Base-by-base conservation (phyloP, 1,284 basidiomycete species). In the Papiliotrema fonsecae region DNA sequence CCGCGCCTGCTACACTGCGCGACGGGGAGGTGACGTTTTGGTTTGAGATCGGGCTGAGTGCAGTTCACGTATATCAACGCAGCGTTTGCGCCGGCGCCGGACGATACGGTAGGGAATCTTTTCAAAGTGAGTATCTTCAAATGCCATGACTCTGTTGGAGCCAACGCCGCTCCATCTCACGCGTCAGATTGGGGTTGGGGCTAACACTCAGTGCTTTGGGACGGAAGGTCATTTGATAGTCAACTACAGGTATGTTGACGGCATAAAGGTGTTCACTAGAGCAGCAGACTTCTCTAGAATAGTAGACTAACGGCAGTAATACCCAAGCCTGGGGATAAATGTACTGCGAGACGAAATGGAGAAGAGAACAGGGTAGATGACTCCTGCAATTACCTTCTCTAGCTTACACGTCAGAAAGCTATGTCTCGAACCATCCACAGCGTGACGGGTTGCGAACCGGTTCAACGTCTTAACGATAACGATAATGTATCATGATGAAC, bases 41-140 rank as follows among this genome's bases (percentile, higher is more conserved):
- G 26, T 24, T 10, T 40, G 25, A 39, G 35, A 10, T 19, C 3
- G 18, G 24, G 31, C 32, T 24, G 21, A 21, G 16, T n/a, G 16
- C 32, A 97, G 93, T 97, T 96, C 75, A 88, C 92, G 5, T 98
- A 97, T 70, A 97, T 98, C 77, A 97, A 97, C 65, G 79, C 92
- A n/a, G 89, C 94, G 0, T 97, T 97, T 71, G 87, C 88, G 2
- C 91, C 91, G 38, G 87, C 91, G 1, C 90, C 89, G 0, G 91
- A 96, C 68, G 91, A 94, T 65, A 88, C 86, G 0, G 89, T 94
- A 3, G 84, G 88, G 0, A 97, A 93, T 67, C 57, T 77, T 28
- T 77, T 61, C 79, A 89, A 89, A 76, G 87, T 85, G 58, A 49
- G 76, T 57, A 21, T 34, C 22, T 35, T 22, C 46, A 48, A 38